Evolutionary conservation across 805 yeast genomes (phyloP), one percentile per base, ranked within the genome.

Genomic region (Starmerella lactis-condensi): DNA sequence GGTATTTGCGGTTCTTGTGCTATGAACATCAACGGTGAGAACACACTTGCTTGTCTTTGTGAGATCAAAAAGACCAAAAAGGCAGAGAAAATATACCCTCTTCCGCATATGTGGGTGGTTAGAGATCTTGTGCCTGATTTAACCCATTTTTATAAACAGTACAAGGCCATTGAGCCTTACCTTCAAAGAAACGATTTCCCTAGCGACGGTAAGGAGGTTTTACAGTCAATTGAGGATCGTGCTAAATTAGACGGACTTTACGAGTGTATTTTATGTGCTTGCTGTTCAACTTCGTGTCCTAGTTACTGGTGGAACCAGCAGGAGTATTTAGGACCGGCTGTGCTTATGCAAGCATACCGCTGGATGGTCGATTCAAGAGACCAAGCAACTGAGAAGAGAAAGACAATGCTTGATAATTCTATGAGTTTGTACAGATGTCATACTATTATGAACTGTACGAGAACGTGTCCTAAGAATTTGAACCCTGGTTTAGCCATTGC

Each of bases 271-370:
- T 64, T 85, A 53, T 85, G 98, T 64, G 98, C 98, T 8, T 83
- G 98, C 62, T 85, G 98, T 61, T 83, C 95, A 22, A 89, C 98
- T 31, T 74, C 96, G 13, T 89, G 98, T 65, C 98, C 98, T 33
- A 83, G 96, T 3, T 89, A 89, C 69, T 89, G 98, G 98, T 89
- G 98, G 98, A 89, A 89, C 63, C 93, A 81, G 63, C 93, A 83
- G 61, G 92, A 89, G 65, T 89, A 89, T 61, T 64, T 89, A 48
- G 98, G 98, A 35, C 98, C 98, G 17, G 98, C 98, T 19, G 96
- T 89, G 33, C 69, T 89, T 57, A 78, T 89, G 94, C 98, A 89
- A 67, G 95, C 96, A 34, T 89, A 73, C 69, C 75, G 98, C 65
- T 89, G 98, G 98, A 72, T 89, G 66, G 71, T 82, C 39, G 98